These are phyloP conservation scores for Mrakia blollopis DNA, from an alignment of 768 basidiomycete genomes.

Conservation along the genomic window DNA sequence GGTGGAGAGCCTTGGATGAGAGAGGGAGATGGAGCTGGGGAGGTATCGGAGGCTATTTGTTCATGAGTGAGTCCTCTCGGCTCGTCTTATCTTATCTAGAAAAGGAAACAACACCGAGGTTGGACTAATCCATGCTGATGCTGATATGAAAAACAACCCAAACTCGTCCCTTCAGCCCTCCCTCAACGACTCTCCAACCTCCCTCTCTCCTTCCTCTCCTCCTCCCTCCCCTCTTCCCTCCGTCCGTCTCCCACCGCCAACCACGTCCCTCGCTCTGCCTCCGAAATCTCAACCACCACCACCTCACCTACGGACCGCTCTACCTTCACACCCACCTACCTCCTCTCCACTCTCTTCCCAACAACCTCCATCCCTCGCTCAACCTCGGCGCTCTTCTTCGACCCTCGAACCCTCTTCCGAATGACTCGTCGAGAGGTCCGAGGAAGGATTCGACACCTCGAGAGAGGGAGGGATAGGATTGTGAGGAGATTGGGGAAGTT, in stretches of 20 bases:
- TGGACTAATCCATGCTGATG: no score
- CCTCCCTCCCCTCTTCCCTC: background rate
- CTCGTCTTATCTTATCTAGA: background rate
- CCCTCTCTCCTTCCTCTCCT: background rate
- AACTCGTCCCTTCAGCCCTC: slow-evolving; percentile 22
- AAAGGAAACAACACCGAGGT: no score
- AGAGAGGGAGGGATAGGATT: slow-evolving; percentile 61
- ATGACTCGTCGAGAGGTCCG: slow-evolving; percentile 27
- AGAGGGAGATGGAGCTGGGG: slow-evolving; percentile 20
- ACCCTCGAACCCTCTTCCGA: slow-evolving; percentile 15
- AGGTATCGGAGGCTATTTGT: slow-evolving; percentile 28
- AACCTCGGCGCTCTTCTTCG: slow-evolving; percentile 15
- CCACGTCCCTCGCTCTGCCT: background rate
- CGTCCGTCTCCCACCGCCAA: background rate
- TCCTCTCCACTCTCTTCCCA: slow-evolving; percentile 31
- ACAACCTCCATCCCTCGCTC: slow-evolving; percentile 24
- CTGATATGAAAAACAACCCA: no score
- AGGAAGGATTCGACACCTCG: slow-evolving; percentile 48
- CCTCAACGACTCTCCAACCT: slow-evolving; percentile 29
- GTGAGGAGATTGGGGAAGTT: slow-evolving; percentile 65
- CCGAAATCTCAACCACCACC: background rate
- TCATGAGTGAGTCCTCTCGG: slow-evolving; percentile 25
- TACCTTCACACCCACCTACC: slow-evolving; percentile 24
- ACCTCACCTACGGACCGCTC: background rate
- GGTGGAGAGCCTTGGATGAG: slow-evolving; percentile 26